Evolutionary conservation across 352 stramenopile species (phyloP), one percentile per base, ranked within the genome.

Genomic region (Globisporangium megalacanthum): DNA sequence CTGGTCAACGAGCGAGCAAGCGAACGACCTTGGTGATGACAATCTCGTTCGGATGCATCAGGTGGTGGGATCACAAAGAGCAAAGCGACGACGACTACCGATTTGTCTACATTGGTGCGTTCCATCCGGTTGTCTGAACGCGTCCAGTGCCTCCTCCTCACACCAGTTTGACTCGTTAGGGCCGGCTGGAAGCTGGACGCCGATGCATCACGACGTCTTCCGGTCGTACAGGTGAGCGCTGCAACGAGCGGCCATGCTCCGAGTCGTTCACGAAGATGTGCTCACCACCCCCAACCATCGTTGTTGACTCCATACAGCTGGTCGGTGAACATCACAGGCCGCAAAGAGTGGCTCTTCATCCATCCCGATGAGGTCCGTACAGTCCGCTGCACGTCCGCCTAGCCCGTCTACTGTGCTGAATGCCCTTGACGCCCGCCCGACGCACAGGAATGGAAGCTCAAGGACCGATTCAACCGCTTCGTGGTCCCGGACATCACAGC

Each of bases 131-230:
- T 52, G 29, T 35, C 31, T 49, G 15, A 25, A 39, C 35, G 10
- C 35, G 35, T 8, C 3, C 7, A 39, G 10, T 13, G 10, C 25
- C 25, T 29, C 25, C 25, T 29, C 25, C 25, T 29, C 25, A 29
- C 25, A 29, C 25, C 25, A 29, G 25, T 29, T 48, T 7, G 9
- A 37, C 37, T 50, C 3, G 8, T 19, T 0, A 94, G 84, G 97
- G 29, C 90, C 94, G 5, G 55, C 65, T 25, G 86, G 78, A 51
- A 98, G 94, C 33, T 86, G 66, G 60, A 99, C 97, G 7, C 73
- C 75, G 1, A 68, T 98, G 56, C 97, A 99, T 67, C 90, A 97
- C 48, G 97, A 99, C 72, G 97, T 99, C 3, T 88, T 99, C 19
- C 83, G 88, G 33, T 98, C 93, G 13, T 98, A 98, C 74, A 98